These are phyloP conservation scores for Vanderwaltozyma verrucispora DNA, from an alignment of 805 yeast genomes.

Conservation along the genomic window DNA sequence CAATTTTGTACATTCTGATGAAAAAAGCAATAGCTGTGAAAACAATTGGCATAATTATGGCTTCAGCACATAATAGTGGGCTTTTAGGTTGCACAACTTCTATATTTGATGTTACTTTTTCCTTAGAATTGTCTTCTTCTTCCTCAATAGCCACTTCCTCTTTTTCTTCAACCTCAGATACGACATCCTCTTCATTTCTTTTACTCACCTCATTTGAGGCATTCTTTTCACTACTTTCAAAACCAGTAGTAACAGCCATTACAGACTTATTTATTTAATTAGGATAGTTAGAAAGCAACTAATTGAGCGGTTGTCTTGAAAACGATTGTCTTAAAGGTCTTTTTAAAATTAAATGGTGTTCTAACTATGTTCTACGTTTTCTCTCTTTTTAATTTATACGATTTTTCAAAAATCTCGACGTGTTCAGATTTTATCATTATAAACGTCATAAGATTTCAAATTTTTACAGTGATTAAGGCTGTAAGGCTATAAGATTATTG, in stretches of 20 bases:
- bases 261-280: not conserved
- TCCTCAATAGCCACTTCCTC: slow-evolving; percentile 5
- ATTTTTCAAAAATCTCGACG: slow-evolving; percentile 3
- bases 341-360: no score
- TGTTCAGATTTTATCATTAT: slow-evolving; percentile 4
- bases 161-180: no score
- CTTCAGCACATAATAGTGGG: slow-evolving; percentile 20
- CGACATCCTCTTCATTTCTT: slow-evolving; percentile 3
- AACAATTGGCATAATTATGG: slow-evolving; percentile 33
- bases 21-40: slow-evolving; percentile 39
- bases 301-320: no score
- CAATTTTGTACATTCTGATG: slow-evolving; percentile 52
- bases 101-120: not conserved
- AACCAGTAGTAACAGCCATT: slow-evolving; percentile 18
- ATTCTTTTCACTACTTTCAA: slow-evolving; percentile 9
- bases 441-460: not conserved
- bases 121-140: slow-evolving; percentile 14
- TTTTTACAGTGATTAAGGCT: no score
- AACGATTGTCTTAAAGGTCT: no score
- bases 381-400: not conserved
- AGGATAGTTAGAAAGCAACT: not conserved
- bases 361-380: no score
- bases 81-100: not conserved
- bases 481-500: not conserved
- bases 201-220: slow-evolving; percentile 5